These are phyloP conservation scores for Atalantia buxifolia DNA, from an alignment of 345 rosid species.

Conservation along the genomic window DNA sequence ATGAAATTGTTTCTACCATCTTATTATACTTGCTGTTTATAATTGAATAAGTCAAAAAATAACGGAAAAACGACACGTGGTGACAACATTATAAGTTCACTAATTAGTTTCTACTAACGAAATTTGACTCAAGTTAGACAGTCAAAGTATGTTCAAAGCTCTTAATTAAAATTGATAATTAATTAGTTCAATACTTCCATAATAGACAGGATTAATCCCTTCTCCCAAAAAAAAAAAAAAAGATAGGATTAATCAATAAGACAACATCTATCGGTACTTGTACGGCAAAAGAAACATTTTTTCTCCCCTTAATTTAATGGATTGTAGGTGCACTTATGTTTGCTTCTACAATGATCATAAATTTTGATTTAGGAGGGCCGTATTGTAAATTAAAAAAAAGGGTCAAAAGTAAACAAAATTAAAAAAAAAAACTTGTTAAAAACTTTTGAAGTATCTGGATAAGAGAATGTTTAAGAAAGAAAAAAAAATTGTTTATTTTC, in stretches of 20 bases:
- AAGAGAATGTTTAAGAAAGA: no score
- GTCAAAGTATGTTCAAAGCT: constrained; percentile 3
- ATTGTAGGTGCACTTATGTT: no score
- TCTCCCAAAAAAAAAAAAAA: no score
- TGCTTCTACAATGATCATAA: no score
- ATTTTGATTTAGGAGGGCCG: no score
- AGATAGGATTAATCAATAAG: background rate
- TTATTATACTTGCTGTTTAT: background rate
- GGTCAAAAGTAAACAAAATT: no score
- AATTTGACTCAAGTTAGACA: background rate
- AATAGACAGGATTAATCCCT: background rate
- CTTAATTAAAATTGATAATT: background rate
- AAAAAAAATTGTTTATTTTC: no score
- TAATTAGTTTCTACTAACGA: background rate
- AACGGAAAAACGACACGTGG: background rate
- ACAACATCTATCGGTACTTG: background rate
- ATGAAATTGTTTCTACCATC: background rate
- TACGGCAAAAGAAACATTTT: no score
- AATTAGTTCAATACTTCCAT: background rate
- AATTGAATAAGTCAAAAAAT: background rate
- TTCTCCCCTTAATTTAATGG: no score
- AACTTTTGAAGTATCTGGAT: background rate
- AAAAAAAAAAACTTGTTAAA: no score
- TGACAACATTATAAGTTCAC: background rate
- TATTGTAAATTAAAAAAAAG: no score